Percentiles rank a stretch among this genome's conserved stretches.
phyloP scores from a whole-genome alignment of 441 rosid genomes.

The Geranium incanum region DNA sequence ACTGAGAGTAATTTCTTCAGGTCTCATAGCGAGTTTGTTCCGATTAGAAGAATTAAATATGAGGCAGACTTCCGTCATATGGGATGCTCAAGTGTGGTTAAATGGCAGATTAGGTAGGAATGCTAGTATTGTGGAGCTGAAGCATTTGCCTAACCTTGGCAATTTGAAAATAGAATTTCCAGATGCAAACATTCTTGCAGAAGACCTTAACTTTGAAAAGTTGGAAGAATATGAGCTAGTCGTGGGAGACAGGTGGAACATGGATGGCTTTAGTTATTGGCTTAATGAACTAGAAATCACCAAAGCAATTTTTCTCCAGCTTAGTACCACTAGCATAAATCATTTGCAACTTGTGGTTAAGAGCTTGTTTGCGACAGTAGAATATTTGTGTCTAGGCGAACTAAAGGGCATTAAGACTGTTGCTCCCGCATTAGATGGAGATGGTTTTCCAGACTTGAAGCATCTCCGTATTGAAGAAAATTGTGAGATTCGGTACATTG shows the following conservation, averaged over 20 bases:
- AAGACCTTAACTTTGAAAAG: too few species aligned
- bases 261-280: background rate
- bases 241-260: background rate
- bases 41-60: too few species aligned
- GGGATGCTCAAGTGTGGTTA: too few species aligned
- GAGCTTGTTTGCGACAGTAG: constrained; percentile 16
- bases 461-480: background rate
- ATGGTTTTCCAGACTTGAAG: constrained; percentile 16
- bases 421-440: constrained; percentile 14
- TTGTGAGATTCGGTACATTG: background rate
- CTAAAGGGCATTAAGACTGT: constrained; percentile 16
- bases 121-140: constrained; percentile 11
- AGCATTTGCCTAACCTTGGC: constrained; percentile 7
- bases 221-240: too few species aligned
- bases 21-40: too few species aligned
- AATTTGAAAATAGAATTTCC: background rate
- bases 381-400: constrained; percentile 19
- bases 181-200: background rate
- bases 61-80: too few species aligned
- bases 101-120: background rate
- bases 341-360: constrained; percentile 12
- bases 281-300: background rate
- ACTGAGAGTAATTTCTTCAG: too few species aligned
- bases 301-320: background rate
- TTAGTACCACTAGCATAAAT: background rate